Conservation (phyloP, 2,329 filamentous ascomycete species). For the Fusarium sororula region DNA sequence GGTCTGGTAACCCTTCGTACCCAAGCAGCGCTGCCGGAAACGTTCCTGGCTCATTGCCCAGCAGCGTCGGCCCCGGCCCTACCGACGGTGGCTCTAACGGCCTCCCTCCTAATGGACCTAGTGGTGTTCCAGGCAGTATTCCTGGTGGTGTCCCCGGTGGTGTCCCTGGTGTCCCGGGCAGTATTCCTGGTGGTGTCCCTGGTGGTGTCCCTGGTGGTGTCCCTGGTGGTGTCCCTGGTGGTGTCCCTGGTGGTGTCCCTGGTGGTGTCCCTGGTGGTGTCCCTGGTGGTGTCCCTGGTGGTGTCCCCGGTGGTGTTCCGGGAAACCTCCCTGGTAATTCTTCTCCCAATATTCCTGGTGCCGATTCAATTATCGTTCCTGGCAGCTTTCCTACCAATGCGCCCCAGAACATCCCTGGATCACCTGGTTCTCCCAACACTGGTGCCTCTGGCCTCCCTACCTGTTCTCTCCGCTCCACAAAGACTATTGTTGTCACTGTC, state of each 20-base stretch:
- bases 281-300: slow-evolving; percentile 18
- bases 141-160: slow-evolving; percentile 10
- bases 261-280: not conserved
- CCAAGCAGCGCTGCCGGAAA: slow-evolving; percentile 21
- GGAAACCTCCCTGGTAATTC: not conserved
- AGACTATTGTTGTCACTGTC: slow-evolving; percentile 61
- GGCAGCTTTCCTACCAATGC: slow-evolving; percentile 10
- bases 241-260: not conserved
- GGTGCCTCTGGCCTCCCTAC: slow-evolving; percentile 41
- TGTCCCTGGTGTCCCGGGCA: not conserved
- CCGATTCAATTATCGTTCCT: slow-evolving; percentile 21
- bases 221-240: slow-evolving; percentile 18
- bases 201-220: not conserved
- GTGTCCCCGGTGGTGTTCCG: slow-evolving; percentile 1
- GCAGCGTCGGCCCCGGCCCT: slow-evolving; percentile 5
- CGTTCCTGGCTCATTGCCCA: slow-evolving; percentile 28
- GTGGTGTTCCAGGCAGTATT: not conserved
- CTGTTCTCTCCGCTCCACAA: slow-evolving; percentile 52
- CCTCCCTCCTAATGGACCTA: slow-evolving; percentile 15
- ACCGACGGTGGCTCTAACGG: slow-evolving; percentile 17
- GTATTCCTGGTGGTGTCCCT: not conserved
- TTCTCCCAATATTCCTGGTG: slow-evolving; percentile 19
- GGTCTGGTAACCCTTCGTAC: slow-evolving; percentile 18
- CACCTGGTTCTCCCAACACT: not conserved
- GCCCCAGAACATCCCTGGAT: slow-evolving; percentile 16